phyloP scores from a whole-genome alignment of 176 grass and related monocot species.

The Oropetium thomaeum region DNA sequence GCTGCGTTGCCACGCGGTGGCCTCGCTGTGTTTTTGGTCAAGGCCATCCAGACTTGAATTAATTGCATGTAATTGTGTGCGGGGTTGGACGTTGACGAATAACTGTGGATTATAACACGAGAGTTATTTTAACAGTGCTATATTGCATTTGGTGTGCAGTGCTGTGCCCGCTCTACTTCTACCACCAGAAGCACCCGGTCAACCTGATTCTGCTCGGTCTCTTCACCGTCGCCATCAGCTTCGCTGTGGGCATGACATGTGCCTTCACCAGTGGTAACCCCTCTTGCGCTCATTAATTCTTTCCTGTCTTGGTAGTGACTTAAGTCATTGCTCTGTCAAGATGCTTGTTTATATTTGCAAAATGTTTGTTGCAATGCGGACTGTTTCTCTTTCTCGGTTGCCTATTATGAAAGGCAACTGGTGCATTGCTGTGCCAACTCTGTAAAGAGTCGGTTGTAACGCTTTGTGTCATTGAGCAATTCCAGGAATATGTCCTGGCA shows the following conservation, averaged over 20 bases:
- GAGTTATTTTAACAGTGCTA: too few species aligned
- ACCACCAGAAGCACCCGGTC: conserved; percentile 74
- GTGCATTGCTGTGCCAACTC: not conserved
- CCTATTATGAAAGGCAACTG: not conserved
- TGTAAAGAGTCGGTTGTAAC: not conserved
- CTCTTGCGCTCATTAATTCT: not conserved
- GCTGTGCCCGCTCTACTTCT: conserved; percentile 75
- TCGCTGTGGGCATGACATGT: conserved; percentile 86
- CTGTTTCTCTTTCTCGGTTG: not conserved
- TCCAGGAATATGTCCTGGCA: not conserved
- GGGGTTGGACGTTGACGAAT: not conserved
- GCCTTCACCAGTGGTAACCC: conserved; percentile 81
- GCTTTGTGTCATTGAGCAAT: not conserved
- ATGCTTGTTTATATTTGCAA: not conserved
- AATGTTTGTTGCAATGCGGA: not conserved
- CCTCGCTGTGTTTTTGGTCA: not conserved
- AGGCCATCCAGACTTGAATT: not conserved
- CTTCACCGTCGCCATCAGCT: conserved; percentile 76
- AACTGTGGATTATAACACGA: not conserved
- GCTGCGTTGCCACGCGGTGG: not conserved
- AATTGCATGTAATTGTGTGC: not conserved
- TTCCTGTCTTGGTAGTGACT: not conserved
- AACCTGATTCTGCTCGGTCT: conserved; percentile 68
- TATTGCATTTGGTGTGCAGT: conserved; percentile 42
- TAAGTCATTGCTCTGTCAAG: not conserved